Conservation (phyloP, 169 alveolate species). For the Plasmodium vivax region DNA sequence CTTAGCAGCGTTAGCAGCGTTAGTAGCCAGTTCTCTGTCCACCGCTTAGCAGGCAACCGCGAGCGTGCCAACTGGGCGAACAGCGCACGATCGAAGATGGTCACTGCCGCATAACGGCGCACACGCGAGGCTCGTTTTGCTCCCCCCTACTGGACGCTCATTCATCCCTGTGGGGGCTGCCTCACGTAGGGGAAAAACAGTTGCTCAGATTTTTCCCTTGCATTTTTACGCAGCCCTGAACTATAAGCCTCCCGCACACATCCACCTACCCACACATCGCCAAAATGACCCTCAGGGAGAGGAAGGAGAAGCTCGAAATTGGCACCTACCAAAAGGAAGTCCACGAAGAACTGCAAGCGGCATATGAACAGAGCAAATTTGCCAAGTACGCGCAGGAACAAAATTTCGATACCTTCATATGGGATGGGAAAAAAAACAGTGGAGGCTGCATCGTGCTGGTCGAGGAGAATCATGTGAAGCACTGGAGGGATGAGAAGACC, state of each 20-base stretch:
- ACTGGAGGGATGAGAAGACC: constrained; percentile 12
- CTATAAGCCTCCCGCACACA: background rate
- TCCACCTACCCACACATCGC: background rate
- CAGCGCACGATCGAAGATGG: background rate
- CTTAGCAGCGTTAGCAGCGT: background rate
- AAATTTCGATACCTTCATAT: constrained; percentile 26
- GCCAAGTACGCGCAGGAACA: constrained; percentile 48
- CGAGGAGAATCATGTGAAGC: background rate
- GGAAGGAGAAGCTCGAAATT: constrained; percentile 35
- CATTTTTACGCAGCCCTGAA: background rate
- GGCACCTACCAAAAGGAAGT: constrained; percentile 32
- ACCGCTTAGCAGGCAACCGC: background rate
- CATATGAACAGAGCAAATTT: background rate
- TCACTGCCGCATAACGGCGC: background rate
- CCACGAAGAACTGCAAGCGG: constrained; percentile 33
- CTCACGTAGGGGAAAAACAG: background rate
- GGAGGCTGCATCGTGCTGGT: background rate
- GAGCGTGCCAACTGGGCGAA: background rate
- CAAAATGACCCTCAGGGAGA: constrained; percentile 22
- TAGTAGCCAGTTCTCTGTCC: background rate
- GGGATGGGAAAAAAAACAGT: constrained; percentile 18
- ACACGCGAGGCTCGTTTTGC: background rate
- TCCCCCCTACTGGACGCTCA: background rate
- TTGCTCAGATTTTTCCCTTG: background rate
- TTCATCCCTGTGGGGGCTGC: background rate